Percentiles rank a stretch among this genome's conserved stretches.
These are phyloP conservation scores for Curvularia hawaiiensis DNA, from an alignment of 2,329 filamentous ascomycete genomes.

Conservation along the genomic window DNA sequence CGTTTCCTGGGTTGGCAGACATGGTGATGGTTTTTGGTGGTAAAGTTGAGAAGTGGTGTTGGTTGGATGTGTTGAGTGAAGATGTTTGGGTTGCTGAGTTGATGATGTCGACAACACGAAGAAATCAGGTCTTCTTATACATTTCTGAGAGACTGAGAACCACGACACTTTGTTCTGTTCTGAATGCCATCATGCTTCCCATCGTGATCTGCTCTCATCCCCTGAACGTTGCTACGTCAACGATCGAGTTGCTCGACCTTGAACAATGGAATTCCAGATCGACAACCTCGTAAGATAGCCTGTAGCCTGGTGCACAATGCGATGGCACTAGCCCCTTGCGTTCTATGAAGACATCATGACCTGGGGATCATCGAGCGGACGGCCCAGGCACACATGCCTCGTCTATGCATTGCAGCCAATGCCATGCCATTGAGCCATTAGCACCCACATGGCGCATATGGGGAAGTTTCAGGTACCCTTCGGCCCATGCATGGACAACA, in stretches of 20 bases:
- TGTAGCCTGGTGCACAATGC: neutral
- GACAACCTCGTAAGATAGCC: neutral
- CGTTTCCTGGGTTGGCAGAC: slow-evolving; percentile 55
- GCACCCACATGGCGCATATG: slow-evolving; percentile 2
- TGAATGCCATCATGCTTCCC: neutral
- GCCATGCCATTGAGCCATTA: neutral
- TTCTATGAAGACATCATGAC: slow-evolving; percentile 8
- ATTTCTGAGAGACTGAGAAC: neutral
- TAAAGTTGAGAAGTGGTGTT: neutral
- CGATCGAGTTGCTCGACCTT: slow-evolving; percentile 7
- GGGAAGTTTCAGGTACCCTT: slow-evolving; percentile 9
- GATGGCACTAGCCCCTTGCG: slow-evolving; percentile 5
- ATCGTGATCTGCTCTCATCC: slow-evolving; percentile 7
- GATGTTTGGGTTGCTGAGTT: neutral
- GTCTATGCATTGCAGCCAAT: neutral
- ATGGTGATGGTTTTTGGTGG: slow-evolving; percentile 37
- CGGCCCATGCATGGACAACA: slow-evolving; percentile 1
- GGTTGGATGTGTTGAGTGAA: neutral
- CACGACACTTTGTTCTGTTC: neutral
- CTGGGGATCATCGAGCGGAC: neutral
- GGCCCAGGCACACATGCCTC: neutral
- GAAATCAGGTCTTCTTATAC: slow-evolving; percentile 10
- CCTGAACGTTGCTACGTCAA: slow-evolving; percentile 13
- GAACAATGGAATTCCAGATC: neutral
- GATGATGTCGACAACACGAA: neutral